Base-by-base conservation (phyloP, 257 asterid species). In the Scutellaria baicalensis region DNA sequence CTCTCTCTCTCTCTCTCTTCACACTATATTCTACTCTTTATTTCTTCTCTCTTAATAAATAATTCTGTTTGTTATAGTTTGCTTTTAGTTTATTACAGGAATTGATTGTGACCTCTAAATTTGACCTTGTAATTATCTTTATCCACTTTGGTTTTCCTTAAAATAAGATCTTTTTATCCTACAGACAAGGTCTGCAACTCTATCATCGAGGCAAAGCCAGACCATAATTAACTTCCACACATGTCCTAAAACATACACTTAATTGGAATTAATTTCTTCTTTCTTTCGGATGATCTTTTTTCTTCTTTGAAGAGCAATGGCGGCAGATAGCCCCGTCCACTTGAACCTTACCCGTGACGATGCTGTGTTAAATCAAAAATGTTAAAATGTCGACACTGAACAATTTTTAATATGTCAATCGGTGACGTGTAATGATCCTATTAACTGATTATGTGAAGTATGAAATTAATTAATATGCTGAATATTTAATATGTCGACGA, bases 71-170 rank as follows among this genome's bases (percentile, higher is more conserved):
- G 59, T 40, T 69, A 70, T 3, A 27, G 45, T 6, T 51, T 73
- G 70, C 62, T 74, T 54, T 38, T 71, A 55, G n/a, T 64, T 33
- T 66, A 67, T 59, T 38, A 18, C 71, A 66, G 8, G 56, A 44
- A 20, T 62, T 80, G 87, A 82, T 82, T 18, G 81, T 62, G 90
- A 84, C 88, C 67, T 61, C 36, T 54, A 40, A 64, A 70, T 70
- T 75, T 85, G 88, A 84, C 90, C 75, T 79, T 73, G 80, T 56
- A 59, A 62, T 73, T 65, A 75, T 68, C 85, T 69, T 55, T 75
- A 63, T 70, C 75, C 69, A 16, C 9, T 43, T 17, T 18, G 51
- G 44, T 18, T 8, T 10, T 6, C 39, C 27, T 18, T 47, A 11
- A 21, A 8, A 9, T 14, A 10, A 23, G n/a, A n/a, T n/a, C n/a